phyloP scores from a whole-genome alignment of 1,139 yeast genomes.

The Hemisphaericaspora xylanilytica region DNA sequence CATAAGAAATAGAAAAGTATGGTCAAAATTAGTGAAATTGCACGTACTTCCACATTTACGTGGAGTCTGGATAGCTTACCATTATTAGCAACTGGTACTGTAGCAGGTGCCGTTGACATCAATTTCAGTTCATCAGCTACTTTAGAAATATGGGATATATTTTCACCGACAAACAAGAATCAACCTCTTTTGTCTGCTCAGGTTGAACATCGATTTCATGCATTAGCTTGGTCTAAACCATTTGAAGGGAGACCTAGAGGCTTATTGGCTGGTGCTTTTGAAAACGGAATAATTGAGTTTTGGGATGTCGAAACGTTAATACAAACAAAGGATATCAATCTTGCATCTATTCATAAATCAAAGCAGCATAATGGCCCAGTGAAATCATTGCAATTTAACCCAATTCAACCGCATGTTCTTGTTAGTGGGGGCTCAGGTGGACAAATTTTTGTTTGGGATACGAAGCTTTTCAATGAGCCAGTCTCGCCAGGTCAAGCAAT shows the following conservation, averaged over 20 bases:
- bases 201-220: slow-evolving; percentile 66
- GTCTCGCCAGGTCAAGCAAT: slow-evolving; percentile 73
- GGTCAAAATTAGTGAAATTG: slow-evolving; percentile 84
- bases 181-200: slow-evolving; percentile 52
- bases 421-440: slow-evolving; percentile 89
- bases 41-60: slow-evolving; percentile 88
- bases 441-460: slow-evolving; percentile 88
- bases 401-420: slow-evolving; percentile 66
- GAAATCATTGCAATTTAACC: slow-evolving; percentile 74
- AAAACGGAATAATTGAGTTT: slow-evolving; percentile 74
- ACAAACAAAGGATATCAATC: slow-evolving; percentile 35
- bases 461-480: slow-evolving; percentile 60
- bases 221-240: slow-evolving; percentile 81
- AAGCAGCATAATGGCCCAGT: slow-evolving; percentile 70
- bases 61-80: slow-evolving; percentile 86
- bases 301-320: slow-evolving; percentile 60
- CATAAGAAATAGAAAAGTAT: slow-evolving; percentile 26
- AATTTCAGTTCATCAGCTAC: slow-evolving; percentile 76
- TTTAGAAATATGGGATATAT: slow-evolving; percentile 75
- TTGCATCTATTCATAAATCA: slow-evolving; percentile 48
- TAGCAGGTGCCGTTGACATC: slow-evolving; percentile 92
- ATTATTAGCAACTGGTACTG: slow-evolving; percentile 82
- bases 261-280: slow-evolving; percentile 84
- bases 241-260: slow-evolving; percentile 54
- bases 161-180: slow-evolving; percentile 40